Conservation (phyloP, 1,284 basidiomycete species). For the Athelia sp. region DNA sequence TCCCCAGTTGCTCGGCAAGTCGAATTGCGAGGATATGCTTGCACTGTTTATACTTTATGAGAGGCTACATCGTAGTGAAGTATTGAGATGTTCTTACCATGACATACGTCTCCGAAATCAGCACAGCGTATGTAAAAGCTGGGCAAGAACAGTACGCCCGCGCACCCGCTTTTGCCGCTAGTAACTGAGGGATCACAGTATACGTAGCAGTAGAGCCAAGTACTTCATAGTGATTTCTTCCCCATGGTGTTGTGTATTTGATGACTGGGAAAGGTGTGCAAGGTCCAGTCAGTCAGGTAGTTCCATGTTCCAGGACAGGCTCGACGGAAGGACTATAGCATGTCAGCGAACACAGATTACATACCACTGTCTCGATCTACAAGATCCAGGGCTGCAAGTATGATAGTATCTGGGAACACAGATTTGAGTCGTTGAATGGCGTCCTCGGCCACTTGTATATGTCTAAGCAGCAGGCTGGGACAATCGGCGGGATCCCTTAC, state of each 20-base stretch:
- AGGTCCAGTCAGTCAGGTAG: neutral
- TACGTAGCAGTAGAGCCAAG: conserved; percentile 60
- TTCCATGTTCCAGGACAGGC: too few relatives aligned
- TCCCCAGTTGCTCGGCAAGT: conserved; percentile 48
- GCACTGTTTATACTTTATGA: conserved; percentile 40
- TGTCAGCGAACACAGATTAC: conserved; percentile 7
- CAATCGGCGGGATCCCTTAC: conserved; percentile 50
- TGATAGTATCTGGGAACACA: conserved; percentile 54
- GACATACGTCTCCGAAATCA: conserved; percentile 52
- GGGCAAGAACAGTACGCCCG: conserved; percentile 70
- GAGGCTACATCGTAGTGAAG: neutral
- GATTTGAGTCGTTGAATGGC: conserved; percentile 46
- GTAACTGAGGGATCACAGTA: conserved; percentile 51
- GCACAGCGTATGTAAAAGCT: conserved; percentile 58
- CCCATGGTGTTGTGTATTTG: conserved; percentile 52
- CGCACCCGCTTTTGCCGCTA: conserved; percentile 20
- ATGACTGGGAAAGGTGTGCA: conserved; percentile 41
- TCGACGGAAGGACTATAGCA: too few relatives aligned
- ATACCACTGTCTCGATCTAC: conserved; percentile 61
- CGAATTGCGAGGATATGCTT: conserved; percentile 70
- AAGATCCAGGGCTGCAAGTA: conserved; percentile 67
- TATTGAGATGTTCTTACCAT: conserved; percentile 42
- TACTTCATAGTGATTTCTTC: conserved; percentile 57
- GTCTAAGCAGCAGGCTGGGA: conserved; percentile 55
- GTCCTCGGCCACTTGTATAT: conserved; percentile 51